These are phyloP conservation scores for Wickerhamiella azyma DNA, from an alignment of 805 yeast species.

Conservation along the genomic window DNA sequence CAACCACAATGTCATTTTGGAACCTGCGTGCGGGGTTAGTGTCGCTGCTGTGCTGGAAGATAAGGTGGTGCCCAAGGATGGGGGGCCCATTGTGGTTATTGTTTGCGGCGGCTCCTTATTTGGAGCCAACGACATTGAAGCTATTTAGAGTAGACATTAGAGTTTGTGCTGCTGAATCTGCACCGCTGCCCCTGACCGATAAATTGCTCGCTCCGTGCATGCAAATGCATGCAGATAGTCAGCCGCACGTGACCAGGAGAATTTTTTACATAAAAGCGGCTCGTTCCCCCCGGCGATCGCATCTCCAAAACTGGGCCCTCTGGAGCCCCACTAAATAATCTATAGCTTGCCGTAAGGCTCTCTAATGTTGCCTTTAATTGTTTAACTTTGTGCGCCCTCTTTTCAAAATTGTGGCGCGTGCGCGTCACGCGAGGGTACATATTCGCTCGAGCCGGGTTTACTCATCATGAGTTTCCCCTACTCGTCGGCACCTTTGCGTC, in stretches of 20 bases:
- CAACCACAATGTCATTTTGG: conserved; percentile 37
- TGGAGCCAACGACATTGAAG: neutral
- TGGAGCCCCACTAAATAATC: too few species aligned
- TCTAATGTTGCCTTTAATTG: too few species aligned
- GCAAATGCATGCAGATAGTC: neutral
- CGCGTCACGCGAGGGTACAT: neutral
- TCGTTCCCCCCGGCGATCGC: neutral
- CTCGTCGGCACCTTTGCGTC: conserved; percentile 96
- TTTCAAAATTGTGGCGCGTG: neutral
- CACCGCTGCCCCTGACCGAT: neutral
- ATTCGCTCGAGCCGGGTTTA: neutral
- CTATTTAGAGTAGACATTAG: too few species aligned
- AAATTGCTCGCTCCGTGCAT: neutral
- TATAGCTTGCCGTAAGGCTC: too few species aligned
- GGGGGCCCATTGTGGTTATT: too few species aligned
- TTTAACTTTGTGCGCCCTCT: too few species aligned
- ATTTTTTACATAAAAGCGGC: neutral
- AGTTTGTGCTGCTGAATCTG: too few species aligned
- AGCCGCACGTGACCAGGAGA: neutral
- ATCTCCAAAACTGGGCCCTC: neutral
- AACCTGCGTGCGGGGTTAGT: conserved; percentile 63
- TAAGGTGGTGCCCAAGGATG: neutral
- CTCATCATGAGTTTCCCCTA: conserved; percentile 45
- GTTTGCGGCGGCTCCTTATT: too few species aligned
- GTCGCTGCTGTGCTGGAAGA: conserved; percentile 28